Percentiles rank a stretch among this genome's conserved stretches.
Conservation (phyloP, 2,329 filamentous ascomycete genomes). For the Alternaria angustiovoidea region DNA sequence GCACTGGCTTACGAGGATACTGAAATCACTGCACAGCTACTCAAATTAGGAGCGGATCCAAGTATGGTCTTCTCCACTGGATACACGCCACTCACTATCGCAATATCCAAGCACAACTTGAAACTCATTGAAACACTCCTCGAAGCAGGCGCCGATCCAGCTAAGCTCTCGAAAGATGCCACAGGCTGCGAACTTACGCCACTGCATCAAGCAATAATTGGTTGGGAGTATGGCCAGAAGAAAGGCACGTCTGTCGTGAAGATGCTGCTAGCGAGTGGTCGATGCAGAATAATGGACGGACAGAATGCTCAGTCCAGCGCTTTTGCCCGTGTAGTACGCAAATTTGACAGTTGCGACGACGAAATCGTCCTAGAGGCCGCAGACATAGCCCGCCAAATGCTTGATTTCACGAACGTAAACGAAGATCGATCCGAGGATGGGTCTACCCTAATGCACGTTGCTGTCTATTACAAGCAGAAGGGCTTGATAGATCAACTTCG, state of each 20-base stretch:
- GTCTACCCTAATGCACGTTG: slow-evolving; percentile 31
- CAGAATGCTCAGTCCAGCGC: slow-evolving; percentile 11
- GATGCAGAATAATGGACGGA: slow-evolving; percentile 30
- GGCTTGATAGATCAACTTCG: slow-evolving; percentile 79
- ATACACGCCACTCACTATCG: slow-evolving; percentile 22
- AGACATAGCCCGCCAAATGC: neutral
- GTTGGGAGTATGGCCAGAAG: slow-evolving; percentile 5
- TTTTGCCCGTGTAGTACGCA: slow-evolving; percentile 23
- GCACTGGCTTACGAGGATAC: slow-evolving; percentile 20
- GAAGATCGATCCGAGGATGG: slow-evolving; percentile 21
- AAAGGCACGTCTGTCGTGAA: slow-evolving; percentile 25
- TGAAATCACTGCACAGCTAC: slow-evolving; percentile 21
- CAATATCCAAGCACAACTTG: slow-evolving; percentile 17
- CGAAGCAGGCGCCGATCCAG: slow-evolving; percentile 25
- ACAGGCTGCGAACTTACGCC: slow-evolving; percentile 8
- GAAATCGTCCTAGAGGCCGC: neutral
- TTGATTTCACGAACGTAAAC: slow-evolving; percentile 26
- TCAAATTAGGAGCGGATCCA: slow-evolving; percentile 22
- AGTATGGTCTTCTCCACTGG: slow-evolving; percentile 20
- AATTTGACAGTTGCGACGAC: slow-evolving; percentile 7
- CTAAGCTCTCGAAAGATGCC: neutral
- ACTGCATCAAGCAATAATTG: slow-evolving; percentile 24
- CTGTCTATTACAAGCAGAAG: slow-evolving; percentile 55
- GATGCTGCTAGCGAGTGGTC: slow-evolving; percentile 19
- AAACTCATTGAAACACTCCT: slow-evolving; percentile 25